A percentile compares a stretch with the other conserved stretches of the same genome.
Evolutionary conservation across 2,329 filamentous ascomycete genomes (phyloP).

Genomic region (Curvularia spicifera): DNA sequence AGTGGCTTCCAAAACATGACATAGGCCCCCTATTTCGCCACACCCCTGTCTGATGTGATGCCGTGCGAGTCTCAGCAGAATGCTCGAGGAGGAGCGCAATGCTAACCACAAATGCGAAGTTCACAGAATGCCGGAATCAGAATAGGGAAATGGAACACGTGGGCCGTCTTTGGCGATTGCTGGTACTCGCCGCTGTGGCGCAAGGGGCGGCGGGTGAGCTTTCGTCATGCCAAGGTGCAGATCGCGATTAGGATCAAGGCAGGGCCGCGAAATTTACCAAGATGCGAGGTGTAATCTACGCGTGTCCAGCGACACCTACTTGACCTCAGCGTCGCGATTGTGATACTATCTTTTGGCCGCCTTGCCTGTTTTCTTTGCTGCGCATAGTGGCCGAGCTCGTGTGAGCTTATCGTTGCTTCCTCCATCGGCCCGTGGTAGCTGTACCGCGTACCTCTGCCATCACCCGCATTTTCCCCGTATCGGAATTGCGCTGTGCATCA

Average conservation of each 20-base stretch:
- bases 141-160: slow-evolving; percentile 26
- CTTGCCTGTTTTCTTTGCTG: slow-evolving; percentile 4
- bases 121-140: slow-evolving; percentile 20
- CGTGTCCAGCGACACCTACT: slow-evolving; percentile 28
- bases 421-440: not conserved
- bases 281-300: slow-evolving; percentile 20
- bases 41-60: not conserved
- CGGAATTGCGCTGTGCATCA: slow-evolving; percentile 10
- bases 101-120: slow-evolving; percentile 7
- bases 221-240: slow-evolving; percentile 35
- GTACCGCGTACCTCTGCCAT: not conserved
- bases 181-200: slow-evolving; percentile 18
- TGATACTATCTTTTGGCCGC: slow-evolving; percentile 2
- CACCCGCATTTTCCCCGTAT: slow-evolving; percentile 22
- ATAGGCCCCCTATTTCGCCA: not conserved
- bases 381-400: not conserved
- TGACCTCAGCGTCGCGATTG: slow-evolving; percentile 3
- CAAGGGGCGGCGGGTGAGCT: slow-evolving; percentile 25
- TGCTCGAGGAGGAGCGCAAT: not conserved
- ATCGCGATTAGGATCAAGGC: slow-evolving; percentile 35
- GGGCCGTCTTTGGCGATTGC: slow-evolving; percentile 9
- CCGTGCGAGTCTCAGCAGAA: not conserved
- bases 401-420: slow-evolving; percentile 2
- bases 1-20: not conserved
- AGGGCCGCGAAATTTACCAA: slow-evolving; percentile 31